Percentiles rank a stretch among this genome's conserved stretches.
Evolutionary conservation across 331 rosid genomes (phyloP).

Genomic region (Telfairia occidentalis): DNA sequence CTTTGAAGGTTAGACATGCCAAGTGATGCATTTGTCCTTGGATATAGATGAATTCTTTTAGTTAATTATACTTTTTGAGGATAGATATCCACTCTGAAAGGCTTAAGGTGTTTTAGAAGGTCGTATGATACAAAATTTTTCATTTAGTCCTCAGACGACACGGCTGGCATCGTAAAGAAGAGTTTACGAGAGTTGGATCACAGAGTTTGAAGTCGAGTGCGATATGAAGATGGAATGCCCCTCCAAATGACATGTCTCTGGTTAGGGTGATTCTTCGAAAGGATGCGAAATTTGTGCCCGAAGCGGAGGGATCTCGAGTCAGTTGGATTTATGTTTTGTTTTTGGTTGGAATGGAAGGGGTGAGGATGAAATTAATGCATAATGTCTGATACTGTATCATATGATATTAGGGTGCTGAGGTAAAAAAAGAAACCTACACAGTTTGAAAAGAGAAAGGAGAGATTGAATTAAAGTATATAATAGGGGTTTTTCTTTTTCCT

Average conservation of each 20-base stretch:
- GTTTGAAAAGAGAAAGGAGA: constrained; percentile 7
- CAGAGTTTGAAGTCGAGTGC: neutral
- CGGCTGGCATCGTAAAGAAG: neutral
- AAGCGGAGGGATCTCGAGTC: neutral
- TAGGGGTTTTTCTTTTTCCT: constrained; percentile 18
- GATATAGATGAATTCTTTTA: constrained; percentile 10
- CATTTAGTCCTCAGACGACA: neutral
- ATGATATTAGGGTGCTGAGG: constrained; percentile 7
- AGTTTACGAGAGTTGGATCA: neutral
- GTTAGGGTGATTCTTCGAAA: neutral
- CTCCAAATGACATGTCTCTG: neutral
- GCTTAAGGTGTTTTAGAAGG: neutral
- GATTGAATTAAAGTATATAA: constrained; percentile 23
- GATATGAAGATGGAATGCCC: neutral
- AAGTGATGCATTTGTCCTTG: constrained; percentile 10
- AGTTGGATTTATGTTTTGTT: neutral
- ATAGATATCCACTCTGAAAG: constrained; percentile 8
- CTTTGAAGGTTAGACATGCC: constrained; percentile 32
- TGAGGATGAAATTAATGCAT: neutral
- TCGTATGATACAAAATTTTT: neutral
- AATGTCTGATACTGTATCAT: constrained; percentile 13
- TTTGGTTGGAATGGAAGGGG: neutral
- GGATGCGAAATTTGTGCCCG: neutral
- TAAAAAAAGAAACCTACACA: neutral
- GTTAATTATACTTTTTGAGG: constrained; percentile 3